phyloP scores from a whole-genome alignment of 257 asterid species.

The Ilex asprella region DNA sequence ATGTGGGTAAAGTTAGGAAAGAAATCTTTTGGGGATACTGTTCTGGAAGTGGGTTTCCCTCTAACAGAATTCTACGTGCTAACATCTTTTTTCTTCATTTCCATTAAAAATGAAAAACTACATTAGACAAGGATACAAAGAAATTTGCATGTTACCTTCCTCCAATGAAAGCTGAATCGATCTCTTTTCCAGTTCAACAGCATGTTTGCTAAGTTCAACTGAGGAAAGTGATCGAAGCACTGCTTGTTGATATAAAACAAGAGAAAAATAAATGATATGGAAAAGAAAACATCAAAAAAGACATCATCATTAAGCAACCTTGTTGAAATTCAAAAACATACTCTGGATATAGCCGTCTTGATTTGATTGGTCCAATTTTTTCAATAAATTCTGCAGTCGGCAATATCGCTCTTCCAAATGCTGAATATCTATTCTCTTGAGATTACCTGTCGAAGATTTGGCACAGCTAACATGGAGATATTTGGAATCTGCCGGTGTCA shows the following conservation, averaged over 20 bases:
- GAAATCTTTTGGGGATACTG: too few species aligned
- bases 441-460: conserved; percentile 24
- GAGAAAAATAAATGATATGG: conserved; percentile 7
- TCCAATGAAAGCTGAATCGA: conserved; percentile 57
- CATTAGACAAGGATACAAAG: neutral
- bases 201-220: conserved; percentile 68
- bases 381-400: conserved; percentile 45
- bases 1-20: too few species aligned
- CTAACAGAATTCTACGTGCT: too few species aligned
- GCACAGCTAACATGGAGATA: conserved; percentile 19
- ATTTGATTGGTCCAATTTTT: conserved; percentile 56
- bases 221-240: conserved; percentile 74
- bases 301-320: neutral
- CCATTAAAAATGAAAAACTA: neutral
- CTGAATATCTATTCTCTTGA: conserved; percentile 21
- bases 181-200: conserved; percentile 67
- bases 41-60: too few species aligned
- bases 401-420: conserved; percentile 49
- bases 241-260: conserved; percentile 22
- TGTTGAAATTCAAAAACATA: conserved; percentile 25
- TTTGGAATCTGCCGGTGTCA: conserved; percentile 25
- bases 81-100: neutral
- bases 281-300: neutral
- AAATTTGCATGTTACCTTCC: conserved; percentile 45
- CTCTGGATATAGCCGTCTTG: conserved; percentile 61